A percentile compares a stretch with the other conserved stretches of the same genome.
phyloP scores from a whole-genome alignment of 2,329 filamentous ascomycete species.

The Neonectria coccinea region DNA sequence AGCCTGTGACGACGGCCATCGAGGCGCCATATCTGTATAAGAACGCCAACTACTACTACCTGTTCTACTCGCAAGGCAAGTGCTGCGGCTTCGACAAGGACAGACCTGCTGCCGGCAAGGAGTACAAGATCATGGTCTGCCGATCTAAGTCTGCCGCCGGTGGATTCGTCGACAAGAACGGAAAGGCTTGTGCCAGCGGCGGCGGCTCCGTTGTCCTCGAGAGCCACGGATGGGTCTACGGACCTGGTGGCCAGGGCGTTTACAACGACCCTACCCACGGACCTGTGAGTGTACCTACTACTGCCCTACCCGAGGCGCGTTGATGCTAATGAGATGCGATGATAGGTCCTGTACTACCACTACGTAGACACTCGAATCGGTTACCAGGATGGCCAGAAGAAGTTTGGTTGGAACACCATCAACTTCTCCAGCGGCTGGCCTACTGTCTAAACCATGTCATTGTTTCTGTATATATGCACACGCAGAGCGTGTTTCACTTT shows the following conservation, averaged over 20 bases:
- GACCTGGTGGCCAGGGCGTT: slow-evolving; percentile 70
- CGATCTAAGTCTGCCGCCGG: slow-evolving; percentile 63
- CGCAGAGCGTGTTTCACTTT: slow-evolving; percentile 3
- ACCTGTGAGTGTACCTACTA: slow-evolving; percentile 14
- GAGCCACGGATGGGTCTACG: slow-evolving; percentile 71
- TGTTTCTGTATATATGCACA: background rate
- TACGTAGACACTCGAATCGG: slow-evolving; percentile 51
- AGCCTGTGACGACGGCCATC: slow-evolving; percentile 65
- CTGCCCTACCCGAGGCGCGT: background rate
- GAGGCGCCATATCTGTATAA: slow-evolving; percentile 70
- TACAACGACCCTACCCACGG: slow-evolving; percentile 45
- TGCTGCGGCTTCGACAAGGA: slow-evolving; percentile 70
- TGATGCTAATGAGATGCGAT: slow-evolving; percentile 35
- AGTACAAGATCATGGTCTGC: slow-evolving; percentile 76
- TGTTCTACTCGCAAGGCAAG: slow-evolving; percentile 71
- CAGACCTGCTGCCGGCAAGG: slow-evolving; percentile 64
- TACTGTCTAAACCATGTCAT: slow-evolving; percentile 31
- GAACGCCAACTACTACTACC: slow-evolving; percentile 69
- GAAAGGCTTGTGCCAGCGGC: slow-evolving; percentile 66
- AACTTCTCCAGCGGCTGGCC: slow-evolving; percentile 64
- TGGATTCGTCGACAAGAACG: slow-evolving; percentile 67
- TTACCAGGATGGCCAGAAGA: slow-evolving; percentile 55
- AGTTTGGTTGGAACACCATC: slow-evolving; percentile 64
- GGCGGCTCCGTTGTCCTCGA: slow-evolving; percentile 72
- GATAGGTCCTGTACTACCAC: slow-evolving; percentile 59